A percentile compares a stretch with the other conserved stretches of the same genome.
phyloP scores from a whole-genome alignment of 73 alveolate species.

The Paramecium sexaurelia region DNA sequence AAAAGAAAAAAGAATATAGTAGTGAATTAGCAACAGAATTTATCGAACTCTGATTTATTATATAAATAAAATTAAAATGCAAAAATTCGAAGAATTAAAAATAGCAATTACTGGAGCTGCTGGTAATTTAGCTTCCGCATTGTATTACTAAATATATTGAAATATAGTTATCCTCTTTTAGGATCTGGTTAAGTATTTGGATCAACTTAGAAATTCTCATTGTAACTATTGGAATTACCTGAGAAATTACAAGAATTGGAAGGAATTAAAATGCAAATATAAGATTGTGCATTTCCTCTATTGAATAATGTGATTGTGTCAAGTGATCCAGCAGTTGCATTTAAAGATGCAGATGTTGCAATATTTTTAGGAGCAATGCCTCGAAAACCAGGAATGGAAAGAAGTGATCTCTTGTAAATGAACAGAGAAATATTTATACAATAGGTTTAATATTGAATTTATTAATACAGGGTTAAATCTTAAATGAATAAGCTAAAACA shows the following conservation, averaged over 20 bases:
- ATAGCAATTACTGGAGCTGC: constrained; percentile 71
- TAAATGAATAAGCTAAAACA: constrained; percentile 80
- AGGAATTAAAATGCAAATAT: constrained; percentile 73
- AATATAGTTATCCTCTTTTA: constrained; percentile 45
- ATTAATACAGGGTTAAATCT: constrained; percentile 83
- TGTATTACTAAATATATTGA: constrained; percentile 8
- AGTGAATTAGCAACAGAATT: constrained; percentile 15
- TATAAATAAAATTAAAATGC: constrained; percentile 12
- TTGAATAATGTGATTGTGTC: constrained; percentile 56
- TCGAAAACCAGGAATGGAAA: constrained; percentile 90
- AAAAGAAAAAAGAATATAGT: background rate
- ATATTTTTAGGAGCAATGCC: constrained; percentile 92
- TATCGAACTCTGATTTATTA: constrained; percentile 48
- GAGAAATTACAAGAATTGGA: constrained; percentile 43
- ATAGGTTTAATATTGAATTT: constrained; percentile 78
- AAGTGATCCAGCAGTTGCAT: constrained; percentile 82
- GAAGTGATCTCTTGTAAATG: constrained; percentile 86
- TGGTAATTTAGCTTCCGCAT: constrained; percentile 68
- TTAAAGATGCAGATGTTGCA: constrained; percentile 88
- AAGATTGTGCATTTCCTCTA: constrained; percentile 75
- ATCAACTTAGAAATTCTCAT: constrained; percentile 1
- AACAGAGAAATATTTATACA: constrained; percentile 82
- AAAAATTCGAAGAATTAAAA: constrained; percentile 29
- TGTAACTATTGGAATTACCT: constrained; percentile 55
- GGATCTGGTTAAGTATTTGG: constrained; percentile 69